Evolutionary conservation across 2,329 filamentous ascomycete species (phyloP), one percentile per base, ranked within the genome.

Genomic region (Rasamsonia emersonii): DNA sequence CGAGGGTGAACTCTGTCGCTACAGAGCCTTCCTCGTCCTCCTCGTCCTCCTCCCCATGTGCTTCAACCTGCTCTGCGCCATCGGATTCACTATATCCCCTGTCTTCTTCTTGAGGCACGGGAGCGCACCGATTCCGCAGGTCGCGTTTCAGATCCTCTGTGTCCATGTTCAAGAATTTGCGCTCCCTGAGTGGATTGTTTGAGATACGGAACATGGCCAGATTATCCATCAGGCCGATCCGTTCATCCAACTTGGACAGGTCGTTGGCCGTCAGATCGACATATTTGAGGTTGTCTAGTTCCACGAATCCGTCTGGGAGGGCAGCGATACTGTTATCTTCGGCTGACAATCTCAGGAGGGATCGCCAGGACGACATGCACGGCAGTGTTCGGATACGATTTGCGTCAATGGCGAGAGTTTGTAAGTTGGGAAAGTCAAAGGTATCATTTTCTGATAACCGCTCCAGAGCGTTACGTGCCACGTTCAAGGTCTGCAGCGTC

Each of bases 151-250:
- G 65, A 33, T 91, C 82, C 9, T 86, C 82, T 0, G 83, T 86
- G 14, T 73, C 72, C 62, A 93, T 83, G 1, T 75, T 81, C 9
- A 88, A 67, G 44, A 91, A 86, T 53, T 86, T 94, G 53, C 82
- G 86, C 53, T 95, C 86, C 9, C 83, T 73, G 9, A 98, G 64
- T 1, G 91, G 91, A 48, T 98, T 98, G n/a, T 86, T 86, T 25
- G 78, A 79, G 18, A 98, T 67, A 4, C 79, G 77, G 24, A 96
- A 71, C 51, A 79, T 79, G 13, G 77, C 71, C 7, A 98, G 63
- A 26, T 62, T 77, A 4, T 85, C 76, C 86, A 96, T 94, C 16
- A 75, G 65, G 4, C 80, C 82, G 36, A 96, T 75, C 42, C 77
- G 78, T 0, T 84, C 71, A 18, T 91, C 83, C 5, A 98, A 57